Evolutionary conservation across 1,284 basidiomycete species (phyloP).

Genomic region (Schizophyllum commune): DNA sequence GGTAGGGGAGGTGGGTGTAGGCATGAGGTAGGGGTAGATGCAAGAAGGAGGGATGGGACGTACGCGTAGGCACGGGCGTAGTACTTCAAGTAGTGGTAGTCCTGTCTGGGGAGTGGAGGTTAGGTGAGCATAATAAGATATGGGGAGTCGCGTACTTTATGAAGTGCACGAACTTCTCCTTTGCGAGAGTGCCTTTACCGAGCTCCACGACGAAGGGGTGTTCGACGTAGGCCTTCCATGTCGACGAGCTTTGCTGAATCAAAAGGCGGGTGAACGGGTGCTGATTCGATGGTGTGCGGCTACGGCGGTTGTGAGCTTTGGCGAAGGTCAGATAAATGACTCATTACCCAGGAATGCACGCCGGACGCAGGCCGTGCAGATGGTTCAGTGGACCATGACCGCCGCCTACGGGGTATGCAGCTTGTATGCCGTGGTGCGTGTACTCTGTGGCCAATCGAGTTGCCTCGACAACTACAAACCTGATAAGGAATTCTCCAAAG

Average conservation of each 20-base stretch:
- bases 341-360: slow-evolving; percentile 53
- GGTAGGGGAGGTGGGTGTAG: not conserved
- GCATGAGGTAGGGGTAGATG: not conserved
- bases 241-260: slow-evolving; percentile 44
- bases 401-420: slow-evolving; percentile 62
- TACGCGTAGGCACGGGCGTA: slow-evolving; percentile 72
- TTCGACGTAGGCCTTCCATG: slow-evolving; percentile 75
- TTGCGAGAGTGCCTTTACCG: slow-evolving; percentile 62
- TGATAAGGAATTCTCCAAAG: not conserved
- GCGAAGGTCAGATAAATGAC: not conserved
- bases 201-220: slow-evolving; percentile 80
- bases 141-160: slow-evolving; percentile 52
- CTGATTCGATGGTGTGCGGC: slow-evolving; percentile 53
- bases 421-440: slow-evolving; percentile 72
- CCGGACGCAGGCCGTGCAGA: slow-evolving; percentile 51
- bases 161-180: slow-evolving; percentile 74
- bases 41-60: slow-evolving; percentile 12
- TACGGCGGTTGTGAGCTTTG: slow-evolving; percentile 19
- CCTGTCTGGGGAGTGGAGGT: slow-evolving; percentile 42
- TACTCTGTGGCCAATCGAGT: slow-evolving; percentile 58
- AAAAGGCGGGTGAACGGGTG: slow-evolving; percentile 66
- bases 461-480: slow-evolving; percentile 48
- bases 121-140: slow-evolving; percentile 1
- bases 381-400: slow-evolving; percentile 90
- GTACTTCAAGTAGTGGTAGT: slow-evolving; percentile 72